These are phyloP conservation scores for Penicillium sp. DNA, from an alignment of 2,329 filamentous ascomycete species.

Conservation along the genomic window DNA sequence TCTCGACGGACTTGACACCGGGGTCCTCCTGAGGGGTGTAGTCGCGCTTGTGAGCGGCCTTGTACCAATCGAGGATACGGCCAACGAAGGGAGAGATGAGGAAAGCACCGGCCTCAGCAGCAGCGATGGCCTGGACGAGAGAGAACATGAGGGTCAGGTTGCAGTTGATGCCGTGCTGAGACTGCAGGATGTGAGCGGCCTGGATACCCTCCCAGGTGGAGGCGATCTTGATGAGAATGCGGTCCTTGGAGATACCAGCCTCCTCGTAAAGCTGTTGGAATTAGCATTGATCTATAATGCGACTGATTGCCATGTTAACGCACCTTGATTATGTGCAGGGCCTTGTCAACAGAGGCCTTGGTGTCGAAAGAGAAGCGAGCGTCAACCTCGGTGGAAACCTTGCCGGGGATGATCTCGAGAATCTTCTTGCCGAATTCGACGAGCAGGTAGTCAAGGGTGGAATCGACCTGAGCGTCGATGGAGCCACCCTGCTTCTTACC, in stretches of 20 bases:
- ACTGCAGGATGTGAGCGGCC: conserved; percentile 95
- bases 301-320: neutral
- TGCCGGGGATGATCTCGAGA: conserved; percentile 93
- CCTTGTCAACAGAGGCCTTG: conserved; percentile 90
- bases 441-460: conserved; percentile 88
- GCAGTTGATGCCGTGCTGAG: conserved; percentile 94
- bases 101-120: conserved; percentile 92
- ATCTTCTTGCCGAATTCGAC: conserved; percentile 99
- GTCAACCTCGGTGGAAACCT: conserved; percentile 98
- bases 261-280: conserved; percentile 84
- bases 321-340: conserved; percentile 94
- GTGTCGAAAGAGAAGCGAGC: conserved; percentile 95
- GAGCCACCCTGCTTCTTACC: conserved; percentile 75
- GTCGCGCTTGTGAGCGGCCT: conserved; percentile 92
- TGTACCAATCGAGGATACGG: conserved; percentile 99
- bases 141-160: conserved; percentile 99
- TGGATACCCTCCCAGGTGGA: conserved; percentile 99
- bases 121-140: conserved; percentile 88
- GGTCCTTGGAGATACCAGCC: conserved; percentile 88
- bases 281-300: neutral
- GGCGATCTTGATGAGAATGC: conserved; percentile 97
- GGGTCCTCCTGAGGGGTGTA: conserved; percentile 91
- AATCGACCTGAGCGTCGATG: conserved; percentile 83
- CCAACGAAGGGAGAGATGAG: conserved; percentile 99
- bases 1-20: conserved; percentile 90